Base-by-base conservation (phyloP, 2,329 filamentous ascomycete genomes). In the Mycocentrospora acerina region DNA sequence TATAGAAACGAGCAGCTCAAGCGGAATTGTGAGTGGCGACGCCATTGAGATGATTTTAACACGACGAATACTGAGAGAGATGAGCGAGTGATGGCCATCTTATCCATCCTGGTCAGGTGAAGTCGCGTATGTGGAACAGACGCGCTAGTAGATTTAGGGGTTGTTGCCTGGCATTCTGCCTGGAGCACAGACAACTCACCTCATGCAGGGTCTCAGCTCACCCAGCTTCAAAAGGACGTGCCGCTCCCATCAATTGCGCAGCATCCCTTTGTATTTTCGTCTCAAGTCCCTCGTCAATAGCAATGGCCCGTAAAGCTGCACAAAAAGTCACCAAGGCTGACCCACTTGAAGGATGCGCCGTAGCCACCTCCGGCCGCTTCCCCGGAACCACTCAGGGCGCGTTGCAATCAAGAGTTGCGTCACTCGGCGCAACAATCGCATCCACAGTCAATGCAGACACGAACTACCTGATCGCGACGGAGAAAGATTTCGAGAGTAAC, bases 291-390 rank as follows among this genome's bases (percentile, higher is more conserved):
- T 6, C 19, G 5, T 22, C 19, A 22, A 24, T 30, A 35, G 24
- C 40, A 42, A 61, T 57, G 54, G 38, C 53, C 36, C 48, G 57
- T 30, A 54, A 53, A 40, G 48, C 53, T 27, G 48, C 48, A 9
- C 41, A 48, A 15, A 55, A 57, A 38, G 37, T 46, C 24, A 40
- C 35, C 17, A 36, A 40, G 35, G 53, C 55, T 22, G 35, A 59
- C 2, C 67, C 77, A 0, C 66, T 84, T 3, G 62, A 71, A 2
- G 76, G 73, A 4, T 73, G 67, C 50, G 68, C 68, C 5, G 69
- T 88, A 29, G 77, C 75, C 15, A 60, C 85, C 17, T 82, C 79
- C 40, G 84, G 84, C 43, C 77, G 76, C 4, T 82, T 87, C 49
- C 66, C 75, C 2, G 69, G 71, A 5, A 63, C 71, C 17, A 77